Base-by-base conservation (phyloP, 2,329 filamentous ascomycete genomes). In the Colletotrichum navitas region DNA sequence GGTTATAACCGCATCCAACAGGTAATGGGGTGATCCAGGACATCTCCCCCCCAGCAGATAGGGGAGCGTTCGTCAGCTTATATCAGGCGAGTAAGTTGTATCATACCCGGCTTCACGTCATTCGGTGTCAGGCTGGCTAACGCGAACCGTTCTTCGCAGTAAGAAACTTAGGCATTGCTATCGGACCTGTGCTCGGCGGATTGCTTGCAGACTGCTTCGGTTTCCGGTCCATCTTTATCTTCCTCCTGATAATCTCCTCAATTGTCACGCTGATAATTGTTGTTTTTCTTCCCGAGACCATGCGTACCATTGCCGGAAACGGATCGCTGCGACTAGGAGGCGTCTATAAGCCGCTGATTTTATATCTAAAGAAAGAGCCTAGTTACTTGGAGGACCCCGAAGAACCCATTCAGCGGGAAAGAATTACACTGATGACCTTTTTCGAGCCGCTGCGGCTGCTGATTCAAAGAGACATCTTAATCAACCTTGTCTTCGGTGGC, bases 401-500 rank as follows among this genome's bases (percentile, higher is more conserved):
- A 6, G 66, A 70, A 0, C 29, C 68, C 2, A 32, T 72, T 1
- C 24, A 26, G 12, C 65, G 68, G 14, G 73, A 73, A 24, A 76
- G 74, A n/a, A 61, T 83, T 0, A 78, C 78, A 0, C 26, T 78
- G 1, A 66, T 71, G 14, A 82, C 77, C 0, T 79, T 82, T 29
- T 34, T 83, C 2, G 76, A 77, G 6, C 83, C 84, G 0, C 74
- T 86, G 3, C 75, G 70, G 6, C 79, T 84, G 47, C 75, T 86
- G 8, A 52, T 72, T 2, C 81, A 86, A 43, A 84, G 81, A 65
- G 84, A 86, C 56, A 81, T 86, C 8, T 74, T 83, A 34, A 74
- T 82, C n/a, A 81, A 81, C 12, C 73, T 87, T 2, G 63, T 84
- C 6, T 86, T 82, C 68, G 83, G 83, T 32, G 79, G 79, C 18